Evolutionary conservation across 2,329 filamentous ascomycete genomes (phyloP), one percentile per base, ranked within the genome.

Genomic region (Colletotrichum theobromicola): DNA sequence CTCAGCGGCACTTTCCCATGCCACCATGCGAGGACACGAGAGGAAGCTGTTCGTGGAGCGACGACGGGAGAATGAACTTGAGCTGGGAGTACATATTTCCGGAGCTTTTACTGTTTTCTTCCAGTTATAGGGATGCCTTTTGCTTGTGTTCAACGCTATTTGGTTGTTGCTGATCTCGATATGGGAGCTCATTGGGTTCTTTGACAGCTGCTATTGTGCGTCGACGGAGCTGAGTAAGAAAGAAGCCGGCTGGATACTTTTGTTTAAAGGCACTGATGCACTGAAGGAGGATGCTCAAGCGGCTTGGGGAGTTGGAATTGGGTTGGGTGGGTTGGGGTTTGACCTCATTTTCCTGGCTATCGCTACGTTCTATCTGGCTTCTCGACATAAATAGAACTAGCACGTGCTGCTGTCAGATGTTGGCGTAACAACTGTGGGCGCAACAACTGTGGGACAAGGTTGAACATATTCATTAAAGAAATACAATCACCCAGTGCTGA

Each of bases 401-500:
- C n/a, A n/a, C n/a, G n/a, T 6, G 0, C 18, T 46, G 2, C 18
- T 0, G 18, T 2, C n/a, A 2, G 6, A 5, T 10, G 8, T 46
- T 5, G 6, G 37, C 42, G 5, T 46, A n/a, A n/a, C 15, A 12
- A 5, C 9, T 46, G 5, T 21, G 5, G 0, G 42, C 21, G n/a
- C n/a, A n/a, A n/a, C n/a, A n/a, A n/a, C n/a, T 10, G 2, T 32
- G 12, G 30, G 30, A 32, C 12, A 32, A 32, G 30, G 6, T 5
- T 4, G n/a, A n/a, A 5, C n/a, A 12, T 10, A 5, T 5, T n/a
- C 37, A 18, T 7, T 10, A 9, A 2, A 12, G 18, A 1, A 46
- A 5, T 12, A 7, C 4, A 21, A 5, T 13, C 9, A 0, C 1
- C 10, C 3, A 5, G 42, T 10, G 13, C 1, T 21, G 2, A 46